Base-by-base conservation (phyloP, 2,329 filamentous ascomycete species). In the Claviceps sp. region DNA sequence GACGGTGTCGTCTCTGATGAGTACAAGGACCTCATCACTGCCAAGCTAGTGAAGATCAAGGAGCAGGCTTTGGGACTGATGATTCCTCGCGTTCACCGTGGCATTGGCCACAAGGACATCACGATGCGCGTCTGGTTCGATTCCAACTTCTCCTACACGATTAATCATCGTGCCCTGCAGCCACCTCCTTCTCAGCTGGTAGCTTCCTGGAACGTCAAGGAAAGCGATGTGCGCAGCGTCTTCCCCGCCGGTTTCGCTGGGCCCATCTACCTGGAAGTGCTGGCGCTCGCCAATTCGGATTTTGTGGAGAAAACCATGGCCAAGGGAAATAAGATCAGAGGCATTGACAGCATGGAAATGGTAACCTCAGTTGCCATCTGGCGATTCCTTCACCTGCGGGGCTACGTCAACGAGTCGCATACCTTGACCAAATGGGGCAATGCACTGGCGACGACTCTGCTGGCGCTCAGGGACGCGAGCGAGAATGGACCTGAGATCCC, bases 381-480 rank as follows among this genome's bases (percentile, higher is more conserved):
- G 85, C 81, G 89, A 52, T 93, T 96, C 67, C 75, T 98, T 22
- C 88, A 95, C 63, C 75, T 97, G 48, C 82, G 90, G 54, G 89
- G 85, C 24, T 98, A 96, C 61, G 76, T 95, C 47, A 81, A 93
- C 59, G 76, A 82, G 49, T 74, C 79, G 47, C 91, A 97, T 67
- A 79, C 83, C 54, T 75, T 96, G 55, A 95, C 90, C 8, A 69
- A 73, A 8, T 95, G 89, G 88, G 93, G 91, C 16, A 81, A 83
- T 60, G 87, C 87, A 20, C 73, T 97, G 41, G 81, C 82, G 34
- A 78, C 79, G 34, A 83, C 86, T 3, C 70, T 95, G 26, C 72
- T 82, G 52, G 71, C 76, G 8, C 68, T 90, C 22, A 71, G 81
- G 56, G 76, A 79, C 45, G 73, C 73, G 13, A 70, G 72, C 45